Conservation (phyloP, 2,329 filamentous ascomycete genomes). For the Aspergillus latus region DNA sequence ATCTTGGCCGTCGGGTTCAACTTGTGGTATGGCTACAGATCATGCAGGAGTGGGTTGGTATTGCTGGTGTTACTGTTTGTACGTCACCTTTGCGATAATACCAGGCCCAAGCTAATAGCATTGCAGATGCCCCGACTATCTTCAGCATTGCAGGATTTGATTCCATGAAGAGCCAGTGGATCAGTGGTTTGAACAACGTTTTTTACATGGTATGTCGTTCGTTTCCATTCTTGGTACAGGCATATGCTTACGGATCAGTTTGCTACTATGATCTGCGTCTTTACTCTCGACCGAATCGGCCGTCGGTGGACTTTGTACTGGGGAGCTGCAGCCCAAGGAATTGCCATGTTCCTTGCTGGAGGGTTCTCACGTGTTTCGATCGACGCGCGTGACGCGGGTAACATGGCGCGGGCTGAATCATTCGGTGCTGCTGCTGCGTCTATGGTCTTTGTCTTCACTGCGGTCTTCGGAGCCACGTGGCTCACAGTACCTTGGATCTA, state of each 20-base stretch:
- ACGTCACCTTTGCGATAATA: slow-evolving; percentile 13
- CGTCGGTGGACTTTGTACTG: slow-evolving; percentile 69
- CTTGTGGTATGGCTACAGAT: slow-evolving; percentile 71
- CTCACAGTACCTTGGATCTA: slow-evolving; percentile 63
- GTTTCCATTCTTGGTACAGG: not conserved
- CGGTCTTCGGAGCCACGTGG: slow-evolving; percentile 65
- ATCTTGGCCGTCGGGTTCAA: slow-evolving; percentile 67
- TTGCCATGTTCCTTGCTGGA: slow-evolving; percentile 67
- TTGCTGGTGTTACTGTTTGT: slow-evolving; percentile 66
- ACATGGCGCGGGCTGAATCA: slow-evolving; percentile 48
- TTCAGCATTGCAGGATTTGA: slow-evolving; percentile 68
- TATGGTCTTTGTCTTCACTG: slow-evolving; percentile 70
- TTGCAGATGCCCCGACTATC: slow-evolving; percentile 50
- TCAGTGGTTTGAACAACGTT: slow-evolving; percentile 58
- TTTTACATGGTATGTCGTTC: slow-evolving; percentile 51
- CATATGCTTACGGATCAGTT: slow-evolving; percentile 45
- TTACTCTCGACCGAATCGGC: slow-evolving; percentile 68
- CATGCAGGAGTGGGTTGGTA: slow-evolving; percentile 69
- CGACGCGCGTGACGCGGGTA: slow-evolving; percentile 48
- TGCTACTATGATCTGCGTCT: slow-evolving; percentile 67
- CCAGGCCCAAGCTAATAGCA: not conserved
- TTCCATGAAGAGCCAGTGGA: slow-evolving; percentile 62
- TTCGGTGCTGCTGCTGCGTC: slow-evolving; percentile 66
- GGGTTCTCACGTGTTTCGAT: slow-evolving; percentile 60
- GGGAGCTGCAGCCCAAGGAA: slow-evolving; percentile 63